Base-by-base conservation (phyloP, 2,329 filamentous ascomycete genomes). In the Penicillium janthinellum region DNA sequence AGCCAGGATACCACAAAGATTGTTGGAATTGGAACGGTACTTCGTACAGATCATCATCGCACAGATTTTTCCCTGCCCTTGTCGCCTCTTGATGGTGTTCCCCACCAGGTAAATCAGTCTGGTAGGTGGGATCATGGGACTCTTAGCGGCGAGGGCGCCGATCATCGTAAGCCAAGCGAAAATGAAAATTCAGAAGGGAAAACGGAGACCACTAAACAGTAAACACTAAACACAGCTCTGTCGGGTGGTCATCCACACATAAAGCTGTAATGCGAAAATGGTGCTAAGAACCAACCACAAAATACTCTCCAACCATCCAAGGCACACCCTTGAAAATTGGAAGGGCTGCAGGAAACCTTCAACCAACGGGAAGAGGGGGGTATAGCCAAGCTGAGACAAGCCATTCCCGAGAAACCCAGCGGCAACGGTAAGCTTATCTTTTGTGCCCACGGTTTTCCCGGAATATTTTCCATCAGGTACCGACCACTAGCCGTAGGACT, bases 101-200 rank as follows among this genome's bases (percentile, higher is more conserved):
- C 54, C 64, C 61, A 67, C 63, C 49, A 31, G 31, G 47, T 56
- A 39, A 56, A 41, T 60, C 37, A 47, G 44, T 47, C 44, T 47
- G 44, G 44, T 47, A 60, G 38, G 60, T 59, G 55, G 57, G 44
- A 61, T 58, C 22, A 52, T 60, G 38, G 45, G 48, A 62, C 56
- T 47, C 31, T 47, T 54, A 62, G 57, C 54, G 50, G 52, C 45
- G 52, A 62, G 42, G 62, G 59, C 58, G 66, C 48, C 58, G 64
- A 68, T 68, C 66, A 66, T 66, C 62, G 39, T 51, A 45, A 54
- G 59, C 56, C 61, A 60, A 62, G 63, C 45, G 57, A 64, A 59
- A 62, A 59, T 52, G 52, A 50, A 54, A 48, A 41, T 28, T 22
- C 54, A 17, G 31, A 45, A 53, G 52, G 42, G 39, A 59, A 52